Evolutionary conservation across 2,329 filamentous ascomycete species (phyloP).

Genomic region (Tetracladium maxilliforme): DNA sequence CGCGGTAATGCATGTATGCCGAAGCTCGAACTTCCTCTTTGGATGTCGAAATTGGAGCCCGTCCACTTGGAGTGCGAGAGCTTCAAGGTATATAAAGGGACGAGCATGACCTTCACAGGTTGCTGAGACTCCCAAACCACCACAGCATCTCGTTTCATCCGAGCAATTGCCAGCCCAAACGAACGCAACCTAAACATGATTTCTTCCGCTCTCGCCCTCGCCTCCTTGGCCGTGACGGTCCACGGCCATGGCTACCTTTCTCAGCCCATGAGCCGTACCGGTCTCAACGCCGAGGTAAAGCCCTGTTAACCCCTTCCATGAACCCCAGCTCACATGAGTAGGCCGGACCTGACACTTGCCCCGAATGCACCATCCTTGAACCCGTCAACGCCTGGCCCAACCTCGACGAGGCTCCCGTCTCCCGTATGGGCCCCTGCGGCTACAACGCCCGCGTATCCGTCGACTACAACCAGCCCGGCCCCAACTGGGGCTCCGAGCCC

Average conservation of each 20-base stretch:
- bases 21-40: no score
- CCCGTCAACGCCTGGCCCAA: conserved; percentile 34
- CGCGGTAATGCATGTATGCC: no score
- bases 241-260: conserved; percentile 29
- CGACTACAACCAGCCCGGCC: conserved; percentile 33
- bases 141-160: no score
- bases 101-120: no score
- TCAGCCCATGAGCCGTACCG: conserved; percentile 25
- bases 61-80: no score
- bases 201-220: not conserved
- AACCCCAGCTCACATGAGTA: conserved; percentile 8
- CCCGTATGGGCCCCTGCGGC: conserved; percentile 32
- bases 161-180: no score
- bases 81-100: no score
- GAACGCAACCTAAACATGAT: no score
- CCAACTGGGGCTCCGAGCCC: conserved; percentile 24
- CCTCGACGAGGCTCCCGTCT: conserved; percentile 26
- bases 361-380: conserved; percentile 38
- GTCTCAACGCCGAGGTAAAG: conserved; percentile 25
- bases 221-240: conserved; percentile 7
- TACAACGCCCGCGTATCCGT: conserved; percentile 36
- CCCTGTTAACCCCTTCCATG: conserved; percentile 1
- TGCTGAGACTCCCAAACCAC: no score
- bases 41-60: no score
- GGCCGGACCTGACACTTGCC: conserved; percentile 32